phyloP scores from a whole-genome alignment of 352 stramenopile genomes.

The Pythium pectinolyticum region DNA sequence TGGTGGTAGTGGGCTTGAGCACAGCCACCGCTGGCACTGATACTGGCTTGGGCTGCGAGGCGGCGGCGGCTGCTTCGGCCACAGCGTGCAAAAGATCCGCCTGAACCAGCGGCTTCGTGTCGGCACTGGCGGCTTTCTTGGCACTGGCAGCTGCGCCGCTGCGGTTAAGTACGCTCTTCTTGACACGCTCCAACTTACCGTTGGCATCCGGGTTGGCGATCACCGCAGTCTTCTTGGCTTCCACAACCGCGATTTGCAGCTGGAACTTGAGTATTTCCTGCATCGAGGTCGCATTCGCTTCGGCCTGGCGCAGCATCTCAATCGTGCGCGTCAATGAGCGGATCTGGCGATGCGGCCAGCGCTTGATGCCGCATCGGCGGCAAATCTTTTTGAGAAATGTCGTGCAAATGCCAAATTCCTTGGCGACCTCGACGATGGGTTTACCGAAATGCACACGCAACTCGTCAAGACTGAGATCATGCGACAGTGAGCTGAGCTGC shows the following conservation, averaged over 20 bases:
- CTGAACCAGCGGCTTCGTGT: conserved; percentile 1
- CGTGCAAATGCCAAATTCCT: conserved; percentile 72
- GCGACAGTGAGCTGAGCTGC: conserved; percentile 49
- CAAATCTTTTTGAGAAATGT: conserved; percentile 81
- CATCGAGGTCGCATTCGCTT: conserved; percentile 39
- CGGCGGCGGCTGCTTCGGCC: conserved; percentile 13
- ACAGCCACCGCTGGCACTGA: neutral
- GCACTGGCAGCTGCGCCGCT: conserved; percentile 1
- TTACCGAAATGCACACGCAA: conserved; percentile 63
- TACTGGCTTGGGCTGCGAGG: conserved; percentile 2
- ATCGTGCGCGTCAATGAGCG: conserved; percentile 68
- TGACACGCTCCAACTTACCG: conserved; percentile 61
- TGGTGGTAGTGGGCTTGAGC: neutral
- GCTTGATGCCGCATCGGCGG: conserved; percentile 59
- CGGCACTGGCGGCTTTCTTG: neutral
- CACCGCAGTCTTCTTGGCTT: conserved; percentile 65
- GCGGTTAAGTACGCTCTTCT: conserved; percentile 43
- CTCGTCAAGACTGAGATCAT: conserved; percentile 58
- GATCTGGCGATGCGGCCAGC: conserved; percentile 70
- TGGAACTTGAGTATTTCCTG: conserved; percentile 55
- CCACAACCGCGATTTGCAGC: conserved; percentile 56
- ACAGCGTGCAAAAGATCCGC: conserved; percentile 20
- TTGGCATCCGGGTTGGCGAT: conserved; percentile 66
- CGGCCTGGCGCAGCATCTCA: conserved; percentile 70
- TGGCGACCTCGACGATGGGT: conserved; percentile 66